Evolutionary conservation across 2,329 filamentous ascomycete genomes (phyloP), one percentile per base, ranked within the genome.

Genomic region (Parafenestella ontariensis): DNA sequence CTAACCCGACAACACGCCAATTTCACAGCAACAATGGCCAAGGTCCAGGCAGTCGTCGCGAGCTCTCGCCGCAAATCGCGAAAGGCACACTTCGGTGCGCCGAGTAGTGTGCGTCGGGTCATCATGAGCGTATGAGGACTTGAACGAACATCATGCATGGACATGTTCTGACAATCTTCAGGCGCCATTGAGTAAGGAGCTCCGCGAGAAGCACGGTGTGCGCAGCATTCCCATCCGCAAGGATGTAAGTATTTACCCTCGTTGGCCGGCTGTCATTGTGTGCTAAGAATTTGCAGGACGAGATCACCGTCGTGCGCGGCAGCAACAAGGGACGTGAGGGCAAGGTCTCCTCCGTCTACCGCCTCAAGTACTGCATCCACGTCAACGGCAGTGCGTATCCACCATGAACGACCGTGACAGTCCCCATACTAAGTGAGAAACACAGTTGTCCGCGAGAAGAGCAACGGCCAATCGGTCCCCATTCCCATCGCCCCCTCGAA

Each of bases 171-270:
- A 74, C 68, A 63, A 56, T 60, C 57, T 65, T 58, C 66, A 75
- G 71, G 74, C 74, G 65, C 74, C 73, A 53, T 62, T 76, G 64
- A 75, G 74, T 73, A 76, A 96, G 87, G 95, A 99, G 85, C 88
- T 99, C 79, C 89, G 92, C 79, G 93, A 96, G 84, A 95, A 99
- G 89, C 91, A 99, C 90, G 96, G 96, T 82, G 95, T 97, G 86
- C 70, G 90, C 62, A 72, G 71, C 81, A 96, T 97, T 80, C 95
- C 94, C 78, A 87, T 98, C 85, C 92, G 94, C 85, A 96, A 96
- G 85, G 94, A 96, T 59, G 72, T 75, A 69, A 65, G 71, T 67
- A 58, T 48, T 91, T 11, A 29, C 13, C 20, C 18, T 45, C 36
- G 40, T 9, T 43, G 18, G 44, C 39, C 56, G 15, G 20, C 37